A percentile compares a stretch with the other conserved stretches of the same genome.
Evolutionary conservation across 2,329 filamentous ascomycete species (phyloP).

Genomic region (Aspergillus ochraceus): DNA sequence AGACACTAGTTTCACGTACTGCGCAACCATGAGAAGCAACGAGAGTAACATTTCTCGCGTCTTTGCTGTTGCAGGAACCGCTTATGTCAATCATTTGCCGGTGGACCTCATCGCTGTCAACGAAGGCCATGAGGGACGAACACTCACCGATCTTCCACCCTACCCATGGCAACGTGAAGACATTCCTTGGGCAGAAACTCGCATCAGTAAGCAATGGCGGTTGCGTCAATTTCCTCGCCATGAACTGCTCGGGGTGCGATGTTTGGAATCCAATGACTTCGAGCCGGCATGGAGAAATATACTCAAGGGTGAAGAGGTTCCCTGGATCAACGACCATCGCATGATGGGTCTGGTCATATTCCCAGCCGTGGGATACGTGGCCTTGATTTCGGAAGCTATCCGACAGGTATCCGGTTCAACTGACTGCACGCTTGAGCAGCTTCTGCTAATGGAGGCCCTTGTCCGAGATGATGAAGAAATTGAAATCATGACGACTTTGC

Average conservation of each 20-base stretch:
- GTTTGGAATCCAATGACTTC: constrained; percentile 17
- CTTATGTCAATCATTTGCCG: background rate
- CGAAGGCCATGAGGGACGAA: background rate
- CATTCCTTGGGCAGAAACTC: constrained; percentile 40
- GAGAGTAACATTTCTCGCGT: background rate
- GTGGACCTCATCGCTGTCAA: constrained; percentile 5
- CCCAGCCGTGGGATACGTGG: constrained; percentile 9
- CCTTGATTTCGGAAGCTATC: constrained; percentile 10
- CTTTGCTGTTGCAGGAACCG: background rate
- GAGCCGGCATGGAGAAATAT: constrained; percentile 49
- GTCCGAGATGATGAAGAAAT: constrained; percentile 1
- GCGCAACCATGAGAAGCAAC: background rate
- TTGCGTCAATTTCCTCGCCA: constrained; percentile 23
- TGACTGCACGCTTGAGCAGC: constrained; percentile 1
- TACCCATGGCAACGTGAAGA: constrained; percentile 46
- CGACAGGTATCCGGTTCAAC: constrained; percentile 7
- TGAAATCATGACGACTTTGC: constrained; percentile 4
- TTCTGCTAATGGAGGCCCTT: background rate
- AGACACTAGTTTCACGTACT: background rate
- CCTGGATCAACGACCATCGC: constrained; percentile 14
- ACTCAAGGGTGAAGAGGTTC: constrained; percentile 23
- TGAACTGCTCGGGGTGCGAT: constrained; percentile 25
- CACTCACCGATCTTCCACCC: constrained; percentile 32
- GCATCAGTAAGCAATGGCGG: constrained; percentile 21
- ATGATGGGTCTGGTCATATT: constrained; percentile 8